A percentile compares a stretch with the other conserved stretches of the same genome.
These are phyloP conservation scores for Nitzschia putrida DNA, from an alignment of 108 stramenopile genomes.

Conservation along the genomic window DNA sequence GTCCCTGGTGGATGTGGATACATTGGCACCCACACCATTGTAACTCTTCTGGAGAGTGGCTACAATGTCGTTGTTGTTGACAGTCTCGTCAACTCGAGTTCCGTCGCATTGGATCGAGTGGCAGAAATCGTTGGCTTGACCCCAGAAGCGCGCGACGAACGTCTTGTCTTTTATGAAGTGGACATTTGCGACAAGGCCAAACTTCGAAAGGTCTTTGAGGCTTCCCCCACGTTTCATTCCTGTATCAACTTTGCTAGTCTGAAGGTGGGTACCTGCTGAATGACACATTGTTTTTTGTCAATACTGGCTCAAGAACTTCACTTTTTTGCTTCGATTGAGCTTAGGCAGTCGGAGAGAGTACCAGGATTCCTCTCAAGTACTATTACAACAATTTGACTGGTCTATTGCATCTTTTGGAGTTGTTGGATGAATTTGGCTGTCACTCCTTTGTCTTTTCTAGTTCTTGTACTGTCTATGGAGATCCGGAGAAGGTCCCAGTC, in stretches of 20 bases:
- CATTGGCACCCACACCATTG: constrained; percentile 97
- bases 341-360: constrained; percentile 93
- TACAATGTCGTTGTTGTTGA: constrained; percentile 92
- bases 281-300: too few species aligned
- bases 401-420: constrained; percentile 78
- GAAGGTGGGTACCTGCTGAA: too few species aligned
- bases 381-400: constrained; percentile 97
- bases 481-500: constrained; percentile 89
- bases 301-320: too few species aligned
- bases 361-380: constrained; percentile 85
- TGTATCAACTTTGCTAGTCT: constrained; percentile 99
- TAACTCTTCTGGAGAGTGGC: constrained; percentile 80
- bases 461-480: constrained; percentile 98
- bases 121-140: constrained; percentile 54
- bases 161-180: constrained; percentile 69
- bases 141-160: constrained; percentile 35
- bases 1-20: constrained; percentile 98
- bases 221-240: constrained; percentile 83
- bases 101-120: constrained; percentile 89
- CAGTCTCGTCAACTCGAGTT: constrained; percentile 88
- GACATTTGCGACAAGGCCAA: constrained; percentile 68
- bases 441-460: constrained; percentile 92
- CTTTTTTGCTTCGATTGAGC: too few species aligned
- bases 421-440: constrained; percentile 39
- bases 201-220: constrained; percentile 56